A percentile compares a stretch with the other conserved stretches of the same genome.
These are phyloP conservation scores for Jamesozyma lodderae DNA, from an alignment of 805 yeast species.

Conservation along the genomic window DNA sequence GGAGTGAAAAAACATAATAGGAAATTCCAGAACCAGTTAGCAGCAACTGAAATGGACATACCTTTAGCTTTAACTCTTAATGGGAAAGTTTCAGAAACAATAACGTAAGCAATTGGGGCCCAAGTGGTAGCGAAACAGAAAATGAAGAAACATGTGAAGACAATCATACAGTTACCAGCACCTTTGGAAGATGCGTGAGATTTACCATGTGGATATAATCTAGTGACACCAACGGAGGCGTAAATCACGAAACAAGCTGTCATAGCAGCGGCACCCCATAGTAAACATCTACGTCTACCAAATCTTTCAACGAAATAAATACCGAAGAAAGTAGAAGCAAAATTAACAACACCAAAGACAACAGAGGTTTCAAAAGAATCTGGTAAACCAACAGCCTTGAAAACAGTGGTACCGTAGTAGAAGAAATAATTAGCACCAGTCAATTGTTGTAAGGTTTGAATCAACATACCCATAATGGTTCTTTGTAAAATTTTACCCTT, in stretches of 20 bases:
- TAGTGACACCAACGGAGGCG: conserved; percentile 2
- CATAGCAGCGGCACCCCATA: conserved; percentile 3
- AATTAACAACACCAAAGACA: conserved; percentile 1
- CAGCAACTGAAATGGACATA: conserved; percentile 46
- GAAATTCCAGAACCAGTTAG: conserved; percentile 58
- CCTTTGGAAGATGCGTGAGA: background rate
- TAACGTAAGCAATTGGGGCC: conserved; percentile 61
- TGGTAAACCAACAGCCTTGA: conserved; percentile 46
- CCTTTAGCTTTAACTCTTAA: conserved; percentile 53
- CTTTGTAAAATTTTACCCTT: conserved; percentile 48
- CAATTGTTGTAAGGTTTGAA: conserved; percentile 30
- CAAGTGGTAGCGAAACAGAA: conserved; percentile 46
- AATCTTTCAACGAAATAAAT: conserved; percentile 1
- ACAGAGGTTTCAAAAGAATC: conserved; percentile 3
- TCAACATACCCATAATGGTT: conserved; percentile 41
- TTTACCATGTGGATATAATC: conserved; percentile 1
- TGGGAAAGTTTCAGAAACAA: conserved; percentile 61
- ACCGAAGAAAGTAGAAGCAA: conserved; percentile 1
- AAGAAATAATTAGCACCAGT: conserved; percentile 1
- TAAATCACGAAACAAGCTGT: conserved; percentile 1
- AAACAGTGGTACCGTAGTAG: conserved; percentile 30
- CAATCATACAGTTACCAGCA: conserved; percentile 4
- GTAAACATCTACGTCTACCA: conserved; percentile 1
- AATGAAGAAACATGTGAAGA: conserved; percentile 2
- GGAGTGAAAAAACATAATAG: conserved; percentile 60